Conservation (phyloP, 306 rosid species). For the Prunus persica region Prunus_persica_NCBIv2 NC_034016.1:17412501-17413000, state of each 20-base stretch:
- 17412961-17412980: slow-evolving; percentile 75
- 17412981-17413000: slow-evolving; percentile 82
- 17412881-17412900: slow-evolving; percentile 33
- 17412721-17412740: slow-evolving; percentile 1
- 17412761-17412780: not conserved
- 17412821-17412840: slow-evolving; percentile 76
- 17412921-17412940: slow-evolving; percentile 15
- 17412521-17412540: slow-evolving; percentile 78
- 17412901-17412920: not conserved
- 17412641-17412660: not conserved
- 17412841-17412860: slow-evolving; percentile 86
- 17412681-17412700: not conserved
- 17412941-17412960: slow-evolving; percentile 22
- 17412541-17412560: slow-evolving; percentile 85
- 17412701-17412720: slow-evolving; percentile 5
- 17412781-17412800: slow-evolving; percentile 10
- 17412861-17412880: slow-evolving; percentile 87
- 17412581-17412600: slow-evolving; percentile 97
- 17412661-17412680: not conserved
- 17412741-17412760: slow-evolving; percentile 1
- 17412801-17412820: slow-evolving; percentile 60
- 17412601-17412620: slow-evolving; percentile 69
- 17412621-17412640: not conserved
- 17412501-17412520: slow-evolving; percentile 87
- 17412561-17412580: slow-evolving; percentile 97